These are phyloP conservation scores for Pythium myriotylum DNA, from an alignment of 352 stramenopile species.

Conservation along the genomic window DNA sequence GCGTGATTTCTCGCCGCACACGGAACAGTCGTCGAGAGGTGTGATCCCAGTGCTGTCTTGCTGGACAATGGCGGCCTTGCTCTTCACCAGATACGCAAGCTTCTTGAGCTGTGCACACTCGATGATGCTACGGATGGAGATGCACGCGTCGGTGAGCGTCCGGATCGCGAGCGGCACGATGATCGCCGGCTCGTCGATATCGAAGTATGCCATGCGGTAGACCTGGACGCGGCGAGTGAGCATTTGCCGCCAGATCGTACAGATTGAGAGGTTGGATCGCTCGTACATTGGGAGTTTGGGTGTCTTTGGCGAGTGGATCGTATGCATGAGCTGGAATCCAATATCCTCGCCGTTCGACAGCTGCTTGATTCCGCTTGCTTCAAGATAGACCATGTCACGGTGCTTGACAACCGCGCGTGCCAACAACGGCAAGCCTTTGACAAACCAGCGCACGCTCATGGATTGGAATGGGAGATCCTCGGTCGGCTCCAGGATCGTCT, in stretches of 20 bases:
- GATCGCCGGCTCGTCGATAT: constrained; percentile 22
- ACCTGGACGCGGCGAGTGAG: neutral
- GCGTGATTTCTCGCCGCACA: constrained; percentile 5
- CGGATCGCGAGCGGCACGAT: constrained; percentile 36
- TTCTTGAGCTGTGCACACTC: constrained; percentile 61
- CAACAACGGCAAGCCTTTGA: constrained; percentile 44
- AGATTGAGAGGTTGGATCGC: constrained; percentile 56
- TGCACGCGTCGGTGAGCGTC: constrained; percentile 39
- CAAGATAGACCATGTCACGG: constrained; percentile 57
- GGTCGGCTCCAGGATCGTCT: constrained; percentile 42
- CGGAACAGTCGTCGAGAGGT: neutral
- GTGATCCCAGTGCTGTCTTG: neutral
- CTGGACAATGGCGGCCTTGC: neutral
- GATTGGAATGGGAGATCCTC: constrained; percentile 47
- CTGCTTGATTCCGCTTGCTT: constrained; percentile 47
- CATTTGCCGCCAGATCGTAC: constrained; percentile 44
- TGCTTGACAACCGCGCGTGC: constrained; percentile 42
- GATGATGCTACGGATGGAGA: constrained; percentile 34
- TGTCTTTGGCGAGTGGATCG: constrained; percentile 52
- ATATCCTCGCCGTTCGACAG: constrained; percentile 45
- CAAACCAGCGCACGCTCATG: constrained; percentile 62
- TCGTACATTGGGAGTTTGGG: constrained; percentile 35
- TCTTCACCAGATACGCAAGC: constrained; percentile 45
- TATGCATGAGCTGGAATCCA: constrained; percentile 61
- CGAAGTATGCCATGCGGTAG: constrained; percentile 1